Conservation (phyloP, 2,329 filamentous ascomycete genomes). For the Colletotrichum abscissum region DNA sequence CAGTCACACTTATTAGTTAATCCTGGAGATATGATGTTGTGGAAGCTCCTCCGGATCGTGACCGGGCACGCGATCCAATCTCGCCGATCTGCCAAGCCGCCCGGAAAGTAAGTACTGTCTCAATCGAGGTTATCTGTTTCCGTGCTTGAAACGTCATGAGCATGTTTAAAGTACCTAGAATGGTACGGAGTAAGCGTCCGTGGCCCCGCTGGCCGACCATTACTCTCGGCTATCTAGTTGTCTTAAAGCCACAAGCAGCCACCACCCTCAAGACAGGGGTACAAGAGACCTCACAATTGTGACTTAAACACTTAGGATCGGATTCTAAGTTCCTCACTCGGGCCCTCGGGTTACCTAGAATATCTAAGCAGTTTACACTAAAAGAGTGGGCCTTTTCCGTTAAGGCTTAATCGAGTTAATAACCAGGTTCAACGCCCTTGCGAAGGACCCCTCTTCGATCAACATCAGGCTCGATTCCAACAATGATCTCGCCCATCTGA, state of each 20-base stretch:
- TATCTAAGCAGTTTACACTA: not conserved
- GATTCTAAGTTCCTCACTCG: not conserved
- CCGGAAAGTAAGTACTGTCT: not conserved
- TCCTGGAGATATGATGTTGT: not conserved
- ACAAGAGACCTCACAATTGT: no score
- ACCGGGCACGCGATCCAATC: conserved; percentile 8
- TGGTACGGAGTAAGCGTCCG: no score
- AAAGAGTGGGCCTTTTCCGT: not conserved
- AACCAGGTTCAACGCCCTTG: not conserved
- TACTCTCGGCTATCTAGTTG: not conserved
- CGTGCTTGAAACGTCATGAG: not conserved
- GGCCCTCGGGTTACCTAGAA: not conserved
- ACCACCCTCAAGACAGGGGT: no score
- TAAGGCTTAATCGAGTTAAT: not conserved
- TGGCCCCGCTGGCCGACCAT: not conserved
- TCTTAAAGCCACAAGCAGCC: conserved; percentile 4
- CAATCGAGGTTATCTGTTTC: not conserved
- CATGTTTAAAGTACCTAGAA: not conserved
- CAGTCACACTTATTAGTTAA: no score
- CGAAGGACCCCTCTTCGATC: not conserved
- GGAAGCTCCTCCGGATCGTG: not conserved
- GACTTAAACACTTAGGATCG: not conserved
- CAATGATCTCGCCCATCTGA: not conserved
- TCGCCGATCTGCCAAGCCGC: conserved; percentile 18
- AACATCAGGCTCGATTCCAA: not conserved